Evolutionary conservation across 805 yeast species (phyloP), one percentile per base, ranked within the genome.

Genomic region (Zygoascus tannicola): DNA sequence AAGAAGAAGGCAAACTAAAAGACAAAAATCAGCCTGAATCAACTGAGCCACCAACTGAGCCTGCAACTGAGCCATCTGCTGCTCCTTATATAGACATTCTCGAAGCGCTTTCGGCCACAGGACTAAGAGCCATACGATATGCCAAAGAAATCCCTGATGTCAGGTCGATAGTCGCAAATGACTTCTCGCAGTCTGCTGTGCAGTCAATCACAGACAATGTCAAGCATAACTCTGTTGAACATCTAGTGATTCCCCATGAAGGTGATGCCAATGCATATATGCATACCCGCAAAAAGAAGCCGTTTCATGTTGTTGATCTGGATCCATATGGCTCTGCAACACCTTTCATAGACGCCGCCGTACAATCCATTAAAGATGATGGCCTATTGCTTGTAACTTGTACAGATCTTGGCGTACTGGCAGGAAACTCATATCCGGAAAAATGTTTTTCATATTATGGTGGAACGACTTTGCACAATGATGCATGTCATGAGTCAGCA

Each of bases 261-360:
- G 95, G 92, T 26, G 97, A 92, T 65, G 98, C 98, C n/a, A 86
- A 83, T 51, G 76, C 75, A 34, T 77, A 74, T 56, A 85, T 92
- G 95, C 69, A 80, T 42, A 57, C 46, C 1, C 55, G 51, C 42
- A 54, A 54, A 42, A 38, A 50, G 64, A 64, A 55, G 57, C 51
- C 10, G 58, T 65, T 40, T 63, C 95, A 92, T 58, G 84, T 85
- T 2, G 77, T 92, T 46, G 99, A 92, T 64, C 71, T 92, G 41
- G 99, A 92, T 63, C 99, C 99, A 0, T 92, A 92, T 59, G 99
- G 99, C 23, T 82, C 97, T 0, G 98, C 96, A 0, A 77, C 96
- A 0, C 98, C 98, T 5, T 92, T 92, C 59, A 71, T 92, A 22
- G 98, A 92, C 60, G 78, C 92, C 26, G 97, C 97, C 0, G 69